These are phyloP conservation scores for Sophora flavescens DNA, from an alignment of 306 rosid species.

Conservation along the genomic window DNA sequence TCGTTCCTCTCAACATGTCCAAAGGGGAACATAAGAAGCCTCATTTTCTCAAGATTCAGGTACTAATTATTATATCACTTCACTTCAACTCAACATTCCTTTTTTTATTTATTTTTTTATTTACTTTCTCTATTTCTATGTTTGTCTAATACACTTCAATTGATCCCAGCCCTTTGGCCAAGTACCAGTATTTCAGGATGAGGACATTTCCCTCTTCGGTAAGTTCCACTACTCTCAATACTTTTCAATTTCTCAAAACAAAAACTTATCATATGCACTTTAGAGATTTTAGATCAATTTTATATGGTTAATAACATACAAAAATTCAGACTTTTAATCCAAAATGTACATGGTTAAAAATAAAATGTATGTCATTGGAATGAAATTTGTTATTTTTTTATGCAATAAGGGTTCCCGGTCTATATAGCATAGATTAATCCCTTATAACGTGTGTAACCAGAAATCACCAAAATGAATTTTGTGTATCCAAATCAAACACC, in stretches of 20 bases:
- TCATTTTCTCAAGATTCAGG: slow-evolving; percentile 75
- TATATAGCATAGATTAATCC: no score
- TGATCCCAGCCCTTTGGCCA: slow-evolving; percentile 79
- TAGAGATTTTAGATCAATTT: background rate
- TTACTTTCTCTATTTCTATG: background rate
- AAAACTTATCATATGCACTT: background rate
- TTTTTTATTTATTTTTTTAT: background rate
- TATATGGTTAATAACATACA: background rate
- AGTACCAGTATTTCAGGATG: slow-evolving; percentile 91
- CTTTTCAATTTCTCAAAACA: background rate
- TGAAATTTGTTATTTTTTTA: no score
- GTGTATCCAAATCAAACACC: no score
- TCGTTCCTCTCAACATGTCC: slow-evolving; percentile 72
- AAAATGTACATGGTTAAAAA: no score
- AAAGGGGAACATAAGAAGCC: slow-evolving; percentile 89
- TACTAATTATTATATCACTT: background rate
- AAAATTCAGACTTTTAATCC: no score
- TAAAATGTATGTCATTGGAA: no score
- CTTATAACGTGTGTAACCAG: no score
- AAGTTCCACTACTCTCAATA: background rate
- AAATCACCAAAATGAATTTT: no score
- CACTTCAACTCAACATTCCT: background rate
- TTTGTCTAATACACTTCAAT: background rate
- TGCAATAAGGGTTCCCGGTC: no score
- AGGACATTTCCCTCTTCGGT: slow-evolving; percentile 73